phyloP scores from a whole-genome alignment of 1,284 basidiomycete genomes.

The Ceratorhiza oryzae-sativae region DNA sequence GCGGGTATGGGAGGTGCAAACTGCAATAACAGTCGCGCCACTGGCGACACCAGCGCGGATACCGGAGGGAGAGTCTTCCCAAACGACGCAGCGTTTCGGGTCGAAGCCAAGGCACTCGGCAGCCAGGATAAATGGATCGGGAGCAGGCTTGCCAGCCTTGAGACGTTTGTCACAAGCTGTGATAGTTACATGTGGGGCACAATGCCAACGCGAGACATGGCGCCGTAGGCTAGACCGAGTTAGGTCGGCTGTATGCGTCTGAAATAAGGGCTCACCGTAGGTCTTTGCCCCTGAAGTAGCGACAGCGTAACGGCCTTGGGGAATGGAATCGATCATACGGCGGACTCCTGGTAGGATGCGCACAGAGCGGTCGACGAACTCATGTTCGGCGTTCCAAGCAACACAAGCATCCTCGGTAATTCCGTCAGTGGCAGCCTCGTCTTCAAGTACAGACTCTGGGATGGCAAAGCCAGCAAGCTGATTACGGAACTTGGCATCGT shows the following conservation, averaged over 20 bases:
- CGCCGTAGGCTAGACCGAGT: slow-evolving; percentile 62
- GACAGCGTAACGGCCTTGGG: slow-evolving; percentile 71
- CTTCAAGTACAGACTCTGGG: slow-evolving; percentile 53
- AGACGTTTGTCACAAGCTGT: slow-evolving; percentile 71
- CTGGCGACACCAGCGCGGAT: slow-evolving; percentile 75
- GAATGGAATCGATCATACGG: slow-evolving; percentile 71
- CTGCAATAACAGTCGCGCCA: slow-evolving; percentile 76
- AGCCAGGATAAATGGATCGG: slow-evolving; percentile 78
- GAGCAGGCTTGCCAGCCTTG: slow-evolving; percentile 62
- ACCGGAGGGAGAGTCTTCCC: slow-evolving; percentile 77
- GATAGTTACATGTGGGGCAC: slow-evolving; percentile 75
- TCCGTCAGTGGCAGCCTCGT: slow-evolving; percentile 52
- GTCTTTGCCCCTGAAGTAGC: slow-evolving; percentile 80
- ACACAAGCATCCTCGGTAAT: slow-evolving; percentile 52
- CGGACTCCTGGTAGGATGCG: slow-evolving; percentile 77
- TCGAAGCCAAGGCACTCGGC: slow-evolving; percentile 71
- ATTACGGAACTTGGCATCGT: slow-evolving; percentile 51
- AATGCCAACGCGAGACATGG: slow-evolving; percentile 76
- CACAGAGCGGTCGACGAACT: slow-evolving; percentile 70
- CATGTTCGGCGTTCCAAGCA: slow-evolving; percentile 67
- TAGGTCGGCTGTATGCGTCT: slow-evolving; percentile 38
- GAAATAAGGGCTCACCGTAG: slow-evolving; percentile 58
- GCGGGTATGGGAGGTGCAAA: slow-evolving; percentile 63
- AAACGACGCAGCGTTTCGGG: slow-evolving; percentile 59
- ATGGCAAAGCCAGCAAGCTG: slow-evolving; percentile 57